These are phyloP conservation scores for Vaccinium darrowii DNA, from an alignment of 148 eudicot species.

Conservation along the genomic window DNA sequence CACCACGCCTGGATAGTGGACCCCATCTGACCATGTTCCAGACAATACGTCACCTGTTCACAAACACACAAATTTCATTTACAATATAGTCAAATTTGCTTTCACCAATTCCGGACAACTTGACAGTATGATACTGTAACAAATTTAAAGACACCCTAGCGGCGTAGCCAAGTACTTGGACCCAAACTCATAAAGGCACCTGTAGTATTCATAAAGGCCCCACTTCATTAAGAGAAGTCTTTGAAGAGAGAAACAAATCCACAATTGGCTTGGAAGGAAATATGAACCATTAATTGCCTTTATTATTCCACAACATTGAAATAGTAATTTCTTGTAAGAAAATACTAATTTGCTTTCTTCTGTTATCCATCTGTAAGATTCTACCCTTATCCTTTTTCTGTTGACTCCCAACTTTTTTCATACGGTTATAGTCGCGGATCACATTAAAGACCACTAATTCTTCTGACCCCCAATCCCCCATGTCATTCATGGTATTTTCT, in stretches of 20 bases:
- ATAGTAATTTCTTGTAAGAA: neutral
- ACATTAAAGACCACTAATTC: neutral
- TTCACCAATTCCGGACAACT: neutral
- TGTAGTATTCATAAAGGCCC: neutral
- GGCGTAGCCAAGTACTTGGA: neutral
- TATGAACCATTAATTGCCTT: neutral
- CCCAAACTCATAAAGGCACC: neutral
- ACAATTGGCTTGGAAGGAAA: neutral
- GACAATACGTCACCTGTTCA: constrained; percentile 79
- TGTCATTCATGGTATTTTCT: neutral
- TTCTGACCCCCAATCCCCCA: neutral
- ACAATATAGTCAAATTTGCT: neutral
- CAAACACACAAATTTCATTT: neutral
- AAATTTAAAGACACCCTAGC: neutral
- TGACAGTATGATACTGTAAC: neutral
- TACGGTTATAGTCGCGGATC: neutral
- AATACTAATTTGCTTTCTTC: neutral
- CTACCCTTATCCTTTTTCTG: neutral
- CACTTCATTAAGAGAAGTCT: neutral
- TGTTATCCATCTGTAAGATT: too few relatives aligned
- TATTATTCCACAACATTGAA: neutral
- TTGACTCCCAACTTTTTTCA: neutral
- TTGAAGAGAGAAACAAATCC: constrained; percentile 6
- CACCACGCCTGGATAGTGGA: constrained; percentile 68
- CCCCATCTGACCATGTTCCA: constrained; percentile 65